These are phyloP conservation scores for Fusarium duplospermum DNA, from an alignment of 2,329 filamentous ascomycete genomes.

Conservation along the genomic window DNA sequence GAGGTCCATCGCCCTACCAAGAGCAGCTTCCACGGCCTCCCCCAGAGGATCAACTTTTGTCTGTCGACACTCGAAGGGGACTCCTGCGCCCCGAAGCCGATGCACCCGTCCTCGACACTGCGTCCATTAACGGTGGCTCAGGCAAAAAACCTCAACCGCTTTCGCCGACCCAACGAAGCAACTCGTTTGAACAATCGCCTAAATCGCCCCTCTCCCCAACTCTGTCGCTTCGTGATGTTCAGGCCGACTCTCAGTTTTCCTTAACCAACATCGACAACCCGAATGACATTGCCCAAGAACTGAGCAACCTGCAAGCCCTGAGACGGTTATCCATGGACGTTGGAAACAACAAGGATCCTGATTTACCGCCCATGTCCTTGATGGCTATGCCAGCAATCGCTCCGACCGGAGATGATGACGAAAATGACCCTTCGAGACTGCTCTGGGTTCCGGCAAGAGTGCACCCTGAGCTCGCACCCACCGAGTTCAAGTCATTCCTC, in stretches of 20 bases:
- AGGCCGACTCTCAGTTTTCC: constrained; percentile 75
- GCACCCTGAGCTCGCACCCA: constrained; percentile 93
- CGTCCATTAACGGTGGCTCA: constrained; percentile 48
- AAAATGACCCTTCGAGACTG: constrained; percentile 87
- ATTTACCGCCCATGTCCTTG: constrained; percentile 76
- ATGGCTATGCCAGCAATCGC: constrained; percentile 79
- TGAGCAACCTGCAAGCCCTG: constrained; percentile 91
- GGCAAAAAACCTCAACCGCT: constrained; percentile 57
- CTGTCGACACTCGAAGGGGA: constrained; percentile 54
- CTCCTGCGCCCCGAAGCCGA: constrained; percentile 61
- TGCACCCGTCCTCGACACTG: constrained; percentile 48
- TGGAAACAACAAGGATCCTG: constrained; percentile 76
- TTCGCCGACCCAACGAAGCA: constrained; percentile 55
- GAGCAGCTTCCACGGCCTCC: constrained; percentile 58
- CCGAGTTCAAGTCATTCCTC: constrained; percentile 96
- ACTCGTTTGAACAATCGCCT: constrained; percentile 55
- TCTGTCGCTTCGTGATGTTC: constrained; percentile 64
- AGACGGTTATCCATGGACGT: constrained; percentile 96
- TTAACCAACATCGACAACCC: constrained; percentile 92
- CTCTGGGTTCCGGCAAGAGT: constrained; percentile 97
- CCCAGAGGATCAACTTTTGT: constrained; percentile 47
- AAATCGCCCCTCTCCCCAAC: constrained; percentile 64
- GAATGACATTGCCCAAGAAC: constrained; percentile 88
- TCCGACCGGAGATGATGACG: constrained; percentile 79
- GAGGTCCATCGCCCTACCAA: constrained; percentile 61